Base-by-base conservation (phyloP, 1,284 basidiomycete genomes). In the Schizophyllum amplum region DNA sequence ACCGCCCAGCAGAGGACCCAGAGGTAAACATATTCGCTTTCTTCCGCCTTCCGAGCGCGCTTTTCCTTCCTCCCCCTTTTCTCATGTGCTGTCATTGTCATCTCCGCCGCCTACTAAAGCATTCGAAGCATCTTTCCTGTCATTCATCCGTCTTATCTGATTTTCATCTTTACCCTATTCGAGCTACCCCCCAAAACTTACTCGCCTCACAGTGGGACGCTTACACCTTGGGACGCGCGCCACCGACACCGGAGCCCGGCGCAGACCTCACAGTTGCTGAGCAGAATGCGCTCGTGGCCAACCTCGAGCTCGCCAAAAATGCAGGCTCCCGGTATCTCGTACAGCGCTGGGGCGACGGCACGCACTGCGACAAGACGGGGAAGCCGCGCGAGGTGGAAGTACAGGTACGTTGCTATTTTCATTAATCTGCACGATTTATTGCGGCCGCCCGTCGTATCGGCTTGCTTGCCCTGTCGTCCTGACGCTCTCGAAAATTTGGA, bases 281-380 rank as follows among this genome's bases (percentile, higher is more conserved):
- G 65, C 82, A 81, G 65, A 75, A 80, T 60, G 81, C 80, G 21
- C 75, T 79, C 51, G 76, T 80, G 46, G 77, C 78, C 57, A 86
- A 86, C 69, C 75, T 90, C 58, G 86, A 91, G 70, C 80, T 92
- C 57, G 87, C 86, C 53, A 82, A 81, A 55, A 83, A 75, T 47
- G 82, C 86, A 55, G 88, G 87, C 55, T 87, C 91, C n/a, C 84
- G 88, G 53, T 98, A 97, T 72, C 86, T 98, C 55, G 87, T 92
- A 11, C 93, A 95, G 67, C 80, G 84, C 62, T 97, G 93, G 94
- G 82, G 84, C 52, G 90, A 92, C 66, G 94, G 94, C 23, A 95
- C 92, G 7, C 72, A 83, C 52, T 98, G 94, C 72, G 94, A 96
- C 74, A 94, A 92, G 77, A 94, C 91, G 1, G 87, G 87, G 49